Evolutionary conservation across 768 basidiomycete genomes (phyloP), one percentile per base, ranked within the genome.

Genomic region (Termitomyces sp.): DNA sequence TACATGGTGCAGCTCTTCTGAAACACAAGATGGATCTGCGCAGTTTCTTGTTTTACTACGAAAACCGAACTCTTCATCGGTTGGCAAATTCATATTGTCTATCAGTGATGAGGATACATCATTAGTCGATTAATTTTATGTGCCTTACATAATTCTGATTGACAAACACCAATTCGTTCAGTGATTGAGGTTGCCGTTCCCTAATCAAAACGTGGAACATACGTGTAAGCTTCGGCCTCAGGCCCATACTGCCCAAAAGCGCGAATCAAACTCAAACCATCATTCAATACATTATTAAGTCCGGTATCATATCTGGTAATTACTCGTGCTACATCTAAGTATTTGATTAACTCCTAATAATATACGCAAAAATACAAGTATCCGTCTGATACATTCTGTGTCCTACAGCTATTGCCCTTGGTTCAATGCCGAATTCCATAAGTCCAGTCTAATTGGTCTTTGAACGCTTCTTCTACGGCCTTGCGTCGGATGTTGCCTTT

Each of bases 401-500:
- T 17, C 12, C 43, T 27, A n/a, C n/a, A n/a, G n/a, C n/a, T n/a
- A n/a, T 25, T 21, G 14, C 21, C 21, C 34, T 49, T 29, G 27
- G n/a, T 23, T 53, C 46, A 59, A 10, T 54, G 42, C 23, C 25
- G 48, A 40, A 32, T 19, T 41, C 48, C 68, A 59, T 84, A 89
- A 47, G 88, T 78, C 29, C 64, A 61, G 69, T 90, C 86, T 35
- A 91, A 75, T 55, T 80, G 71, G 25, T 66, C 64, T 63, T 76
- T 75, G 72, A 81, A 89, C 25, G 73, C 61, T 63, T 87, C 85
- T 70, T 91, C 89, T 19, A 89, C 87, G 10, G 86, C 88, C 61
- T 77, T 81, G 40, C 89, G 80, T 49, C 89, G 84, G 60, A 91
- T 84, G 66, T 90, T 90, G 27, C 89, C 89, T 72, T 91, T 91